Evolutionary conservation across 108 stramenopile species (phyloP).

Genomic region (Cyclotella distinguenda): DNA sequence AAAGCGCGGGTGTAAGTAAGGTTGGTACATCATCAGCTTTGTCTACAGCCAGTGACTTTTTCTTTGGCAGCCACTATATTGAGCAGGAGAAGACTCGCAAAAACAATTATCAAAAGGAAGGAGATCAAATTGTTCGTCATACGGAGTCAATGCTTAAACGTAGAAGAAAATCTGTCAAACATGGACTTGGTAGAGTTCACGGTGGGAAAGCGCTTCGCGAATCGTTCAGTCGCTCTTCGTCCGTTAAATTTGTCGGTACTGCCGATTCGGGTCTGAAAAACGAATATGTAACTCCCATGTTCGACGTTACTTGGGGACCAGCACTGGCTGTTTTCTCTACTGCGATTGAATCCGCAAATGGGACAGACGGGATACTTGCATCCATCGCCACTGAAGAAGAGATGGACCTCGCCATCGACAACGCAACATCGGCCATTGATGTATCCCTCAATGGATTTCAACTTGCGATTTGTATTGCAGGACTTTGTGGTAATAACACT

Average conservation of each 20-base stretch:
- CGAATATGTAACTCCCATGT: constrained; percentile 95
- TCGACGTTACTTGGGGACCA: constrained; percentile 97
- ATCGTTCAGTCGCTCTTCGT: constrained; percentile 13
- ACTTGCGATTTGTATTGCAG: constrained; percentile 84
- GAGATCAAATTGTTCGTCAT: constrained; percentile 90
- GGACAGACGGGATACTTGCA: constrained; percentile 67
- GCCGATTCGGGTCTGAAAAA: constrained; percentile 78
- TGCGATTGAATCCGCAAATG: constrained; percentile 88
- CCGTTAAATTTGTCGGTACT: constrained; percentile 67
- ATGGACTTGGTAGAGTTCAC: constrained; percentile 10
- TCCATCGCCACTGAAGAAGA: constrained; percentile 85
- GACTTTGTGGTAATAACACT: constrained; percentile 77
- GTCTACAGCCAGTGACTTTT: constrained; percentile 53
- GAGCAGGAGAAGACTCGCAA: constrained; percentile 81
- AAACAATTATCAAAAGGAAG: constrained; percentile 87
- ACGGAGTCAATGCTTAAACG: constrained; percentile 88
- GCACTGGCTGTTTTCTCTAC: constrained; percentile 93
- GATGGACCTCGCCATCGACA: constrained; percentile 77
- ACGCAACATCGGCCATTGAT: constrained; percentile 77
- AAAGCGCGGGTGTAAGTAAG: constrained; percentile 49
- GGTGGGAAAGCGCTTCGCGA: constrained; percentile 18
- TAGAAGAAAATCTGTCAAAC: constrained; percentile 45
- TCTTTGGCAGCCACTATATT: constrained; percentile 75
- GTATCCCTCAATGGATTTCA: constrained; percentile 87
- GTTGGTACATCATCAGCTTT: constrained; percentile 34